Evolutionary conservation across 2,329 filamentous ascomycete species (phyloP), one percentile per base, ranked within the genome.

Genomic region (Capronia americana): DNA sequence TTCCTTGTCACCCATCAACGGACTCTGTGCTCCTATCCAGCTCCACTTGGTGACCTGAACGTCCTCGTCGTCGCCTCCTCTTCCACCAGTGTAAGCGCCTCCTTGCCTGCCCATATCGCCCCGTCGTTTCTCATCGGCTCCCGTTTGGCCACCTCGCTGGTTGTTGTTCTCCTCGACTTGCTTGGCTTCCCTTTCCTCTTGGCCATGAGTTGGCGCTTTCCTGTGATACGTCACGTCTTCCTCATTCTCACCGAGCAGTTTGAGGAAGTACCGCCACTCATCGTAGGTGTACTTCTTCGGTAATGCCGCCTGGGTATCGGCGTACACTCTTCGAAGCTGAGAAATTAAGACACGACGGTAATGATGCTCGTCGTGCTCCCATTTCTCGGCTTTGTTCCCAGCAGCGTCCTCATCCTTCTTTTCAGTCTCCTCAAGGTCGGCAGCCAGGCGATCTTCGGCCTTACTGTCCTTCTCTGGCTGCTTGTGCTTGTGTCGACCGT

Each of bases 211-310:
- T 12, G 58, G 44, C 14, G 66, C 57, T 30, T 63, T 60, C 20
- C 34, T 59, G 54, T 80, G 82, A 11, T 71, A 71, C 0, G 75
- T 75, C 0, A 76, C 66, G 41, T 82, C 76, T 7, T 75, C 73
- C 55, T 83, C 80, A 46, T 80, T 77, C 41, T 82, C 79, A 1
- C 80, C 81, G 50, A 84, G 77, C 1, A 85, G 77, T 54, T 76
- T 77, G 8, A 85, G 74, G 65, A 79, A 85, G 69, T 82, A 83
- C 41, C 79, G 79, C 83, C 83, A 85, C 70, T 81, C 78, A 5
- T 76, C 72, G 57, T 80, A 81, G 11, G 73, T 73, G 56, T 80
- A 81, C 61, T 75, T 72, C 62, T 78, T 79, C 1, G 75, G 70
- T 1, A 74, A 72, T 34, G 73, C 70, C 8, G 71, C 73, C 14